Conservation (phyloP, 2,329 filamentous ascomycete species). For the Paecilomyces niveus region DNA sequence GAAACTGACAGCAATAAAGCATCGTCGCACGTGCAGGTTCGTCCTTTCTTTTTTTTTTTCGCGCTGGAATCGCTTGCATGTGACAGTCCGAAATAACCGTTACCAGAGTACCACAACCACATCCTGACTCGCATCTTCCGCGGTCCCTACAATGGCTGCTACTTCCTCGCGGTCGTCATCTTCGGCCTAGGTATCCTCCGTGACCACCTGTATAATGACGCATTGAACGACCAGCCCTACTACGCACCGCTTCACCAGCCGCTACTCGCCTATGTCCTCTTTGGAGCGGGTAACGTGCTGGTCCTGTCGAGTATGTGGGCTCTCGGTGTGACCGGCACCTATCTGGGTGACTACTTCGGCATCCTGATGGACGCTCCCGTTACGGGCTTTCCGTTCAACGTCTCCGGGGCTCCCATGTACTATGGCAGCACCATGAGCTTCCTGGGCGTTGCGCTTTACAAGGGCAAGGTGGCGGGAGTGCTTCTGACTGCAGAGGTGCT, state of each 20-base stretch:
- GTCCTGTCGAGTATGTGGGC: conserved; percentile 87
- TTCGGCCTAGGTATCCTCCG: conserved; percentile 87
- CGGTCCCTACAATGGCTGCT: conserved; percentile 73
- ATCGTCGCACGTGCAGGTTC: conserved; percentile 75
- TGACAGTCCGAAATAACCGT: conserved; percentile 7
- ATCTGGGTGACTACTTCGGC: conserved; percentile 96
- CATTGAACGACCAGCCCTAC: conserved; percentile 67
- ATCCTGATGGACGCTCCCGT: conserved; percentile 95
- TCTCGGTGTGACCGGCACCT: conserved; percentile 90
- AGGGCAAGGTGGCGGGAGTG: conserved; percentile 80
- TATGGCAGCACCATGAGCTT: conserved; percentile 90
- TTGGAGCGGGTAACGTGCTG: conserved; percentile 71
- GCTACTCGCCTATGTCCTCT: conserved; percentile 62
- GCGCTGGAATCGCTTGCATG: conserved; percentile 6
- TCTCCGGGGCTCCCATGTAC: conserved; percentile 92
- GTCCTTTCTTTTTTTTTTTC: conserved; percentile 11
- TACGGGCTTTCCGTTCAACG: conserved; percentile 91
- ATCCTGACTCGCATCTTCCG: conserved; percentile 83
- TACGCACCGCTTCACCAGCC: conserved; percentile 64
- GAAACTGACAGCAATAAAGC: conserved; percentile 44
- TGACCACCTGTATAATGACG: conserved; percentile 79
- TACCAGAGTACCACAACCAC: conserved; percentile 81
- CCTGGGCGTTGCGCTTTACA: conserved; percentile 75
- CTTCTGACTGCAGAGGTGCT: conserved; percentile 69
- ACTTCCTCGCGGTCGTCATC: conserved; percentile 79